Evolutionary conservation across 805 yeast species (phyloP).

Genomic region (Wickerhamiella bombiphila): DNA sequence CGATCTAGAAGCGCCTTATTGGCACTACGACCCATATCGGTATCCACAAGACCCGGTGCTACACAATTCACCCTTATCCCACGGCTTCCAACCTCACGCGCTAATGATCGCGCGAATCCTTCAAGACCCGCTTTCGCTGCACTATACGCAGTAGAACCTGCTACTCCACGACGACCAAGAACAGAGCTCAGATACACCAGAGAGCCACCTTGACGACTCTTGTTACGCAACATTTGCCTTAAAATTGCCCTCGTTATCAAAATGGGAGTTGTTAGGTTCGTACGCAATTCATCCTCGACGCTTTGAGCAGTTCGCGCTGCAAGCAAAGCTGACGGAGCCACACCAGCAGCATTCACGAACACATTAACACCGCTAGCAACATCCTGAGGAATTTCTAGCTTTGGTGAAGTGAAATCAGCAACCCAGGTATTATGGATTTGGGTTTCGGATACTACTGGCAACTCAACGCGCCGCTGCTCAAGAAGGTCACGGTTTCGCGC

Average conservation of each 20-base stretch:
- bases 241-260: slow-evolving; percentile 39
- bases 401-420: slow-evolving; percentile 9
- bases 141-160: slow-evolving; percentile 51
- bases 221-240: slow-evolving; percentile 36
- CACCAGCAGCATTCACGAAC: slow-evolving; percentile 44
- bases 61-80: slow-evolving; percentile 49
- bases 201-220: slow-evolving; percentile 21
- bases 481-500: slow-evolving; percentile 34
- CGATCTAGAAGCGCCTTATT: slow-evolving; percentile 2
- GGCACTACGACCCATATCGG: slow-evolving; percentile 36
- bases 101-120: slow-evolving; percentile 45
- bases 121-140: slow-evolving; percentile 59
- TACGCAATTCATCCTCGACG: slow-evolving; percentile 33
- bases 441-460: slow-evolving; percentile 6
- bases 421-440: slow-evolving; percentile 12
- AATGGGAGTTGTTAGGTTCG: slow-evolving; percentile 51
- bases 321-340: slow-evolving; percentile 42
- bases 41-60: slow-evolving; percentile 52
- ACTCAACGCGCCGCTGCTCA: slow-evolving; percentile 15
- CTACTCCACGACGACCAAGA: slow-evolving; percentile 27
- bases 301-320: slow-evolving; percentile 28
- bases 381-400: slow-evolving; percentile 3
- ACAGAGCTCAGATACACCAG: slow-evolving; percentile 58
- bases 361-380: slow-evolving; percentile 24
- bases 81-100: slow-evolving; percentile 40